These are phyloP conservation scores for Spergularia bocconei DNA, from an alignment of 148 eudicot species.

Conservation along the genomic window DNA sequence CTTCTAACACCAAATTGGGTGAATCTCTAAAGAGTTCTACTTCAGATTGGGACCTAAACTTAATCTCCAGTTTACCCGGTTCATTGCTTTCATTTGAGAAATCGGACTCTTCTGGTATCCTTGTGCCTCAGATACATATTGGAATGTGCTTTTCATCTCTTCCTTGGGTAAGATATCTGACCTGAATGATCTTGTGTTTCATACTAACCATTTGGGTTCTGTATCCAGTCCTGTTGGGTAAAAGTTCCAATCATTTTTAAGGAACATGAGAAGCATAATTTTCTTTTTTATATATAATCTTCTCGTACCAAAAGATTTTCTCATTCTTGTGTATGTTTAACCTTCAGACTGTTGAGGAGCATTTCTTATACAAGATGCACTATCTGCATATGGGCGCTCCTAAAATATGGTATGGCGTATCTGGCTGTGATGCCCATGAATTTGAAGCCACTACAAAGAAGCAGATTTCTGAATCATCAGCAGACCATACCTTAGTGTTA, in stretches of 20 bases:
- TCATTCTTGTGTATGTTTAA: slow-evolving; percentile 13
- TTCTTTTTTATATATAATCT: background rate
- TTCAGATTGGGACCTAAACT: slow-evolving; percentile 69
- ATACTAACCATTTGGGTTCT: background rate
- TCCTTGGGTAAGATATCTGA: slow-evolving; percentile 70
- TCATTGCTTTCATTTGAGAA: slow-evolving; percentile 74
- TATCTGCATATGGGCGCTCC: slow-evolving; percentile 67
- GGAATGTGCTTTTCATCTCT: slow-evolving; percentile 90
- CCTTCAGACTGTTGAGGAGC: slow-evolving; percentile 62
- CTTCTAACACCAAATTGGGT: slow-evolving; percentile 24
- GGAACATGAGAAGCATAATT: background rate
- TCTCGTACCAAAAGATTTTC: background rate
- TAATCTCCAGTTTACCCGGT: slow-evolving; percentile 51
- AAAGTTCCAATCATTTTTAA: background rate
- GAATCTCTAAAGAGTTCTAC: slow-evolving; percentile 32
- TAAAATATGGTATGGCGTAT: slow-evolving; percentile 70
- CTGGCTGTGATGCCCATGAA: slow-evolving; percentile 44
- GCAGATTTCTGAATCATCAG: slow-evolving; percentile 34
- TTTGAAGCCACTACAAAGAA: slow-evolving; percentile 54
- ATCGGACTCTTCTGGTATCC: slow-evolving; percentile 31
- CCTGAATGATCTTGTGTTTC: background rate
- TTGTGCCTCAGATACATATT: slow-evolving; percentile 50
- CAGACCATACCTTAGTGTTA: slow-evolving; percentile 37
- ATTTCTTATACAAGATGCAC: slow-evolving; percentile 57
- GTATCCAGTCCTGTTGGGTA: background rate